Evolutionary conservation across 306 rosid genomes (phyloP).

Genomic region (Fragaria vesca): DNA sequence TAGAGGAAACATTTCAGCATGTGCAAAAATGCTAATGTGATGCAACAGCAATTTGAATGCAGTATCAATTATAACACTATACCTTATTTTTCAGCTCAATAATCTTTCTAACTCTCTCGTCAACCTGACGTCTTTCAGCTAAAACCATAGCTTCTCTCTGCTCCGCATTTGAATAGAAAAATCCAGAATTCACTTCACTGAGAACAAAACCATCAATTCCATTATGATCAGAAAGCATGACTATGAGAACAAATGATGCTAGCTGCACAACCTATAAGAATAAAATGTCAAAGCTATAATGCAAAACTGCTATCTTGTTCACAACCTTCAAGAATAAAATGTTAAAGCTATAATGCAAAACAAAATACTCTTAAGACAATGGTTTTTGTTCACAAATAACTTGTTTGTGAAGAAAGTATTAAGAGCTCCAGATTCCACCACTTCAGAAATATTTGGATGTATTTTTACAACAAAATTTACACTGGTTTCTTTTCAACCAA

Average conservation of each 20-base stretch:
- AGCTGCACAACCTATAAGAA: neutral
- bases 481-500: neutral
- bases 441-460: neutral
- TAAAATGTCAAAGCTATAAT: neutral
- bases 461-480: neutral
- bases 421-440: neutral
- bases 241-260: neutral
- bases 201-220: constrained; percentile 27
- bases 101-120: constrained; percentile 78
- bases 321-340: neutral
- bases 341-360: neutral
- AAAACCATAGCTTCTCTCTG: constrained; percentile 96
- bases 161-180: constrained; percentile 97
- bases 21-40: neutral
- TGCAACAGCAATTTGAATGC: constrained; percentile 2
- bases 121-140: constrained; percentile 93
- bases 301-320: neutral
- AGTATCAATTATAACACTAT: constrained; percentile 4
- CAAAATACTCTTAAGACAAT: neutral
- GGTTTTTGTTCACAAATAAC: neutral
- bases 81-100: constrained; percentile 92
- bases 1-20: neutral
- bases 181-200: constrained; percentile 96
- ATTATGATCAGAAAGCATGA: constrained; percentile 14
- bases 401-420: neutral